Evolutionary conservation across 1,284 basidiomycete genomes (phyloP), one percentile per base, ranked within the genome.

Genomic region (Cryptococcus sp.): DNA sequence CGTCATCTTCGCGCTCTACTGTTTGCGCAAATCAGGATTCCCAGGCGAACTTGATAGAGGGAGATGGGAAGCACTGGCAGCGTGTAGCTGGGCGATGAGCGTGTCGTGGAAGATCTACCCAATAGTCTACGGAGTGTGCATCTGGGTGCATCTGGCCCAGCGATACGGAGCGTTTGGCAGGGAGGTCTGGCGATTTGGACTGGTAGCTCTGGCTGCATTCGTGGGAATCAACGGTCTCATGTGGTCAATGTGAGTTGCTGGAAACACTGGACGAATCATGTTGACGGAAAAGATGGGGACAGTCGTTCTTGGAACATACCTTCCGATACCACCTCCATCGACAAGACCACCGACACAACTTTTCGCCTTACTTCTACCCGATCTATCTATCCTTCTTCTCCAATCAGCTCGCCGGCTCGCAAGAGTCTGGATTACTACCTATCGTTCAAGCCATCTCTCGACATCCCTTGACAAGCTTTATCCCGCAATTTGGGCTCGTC

Each of bases 21-120:
- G 50, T 31, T 47, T 62, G 3, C 48, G 55, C 12, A 11, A 40
- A 14, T 28, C 53, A 18, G n/a, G 19, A 36, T 12, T 23, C 16
- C 6, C 21, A 10, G 36, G 4, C 2, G 12, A 18, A 25, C 3
- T 16, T 11, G 7, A 38, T 16, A 14, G 32, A 39, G 40, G 24
- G 18, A 22, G 31, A 26, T 57, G 56, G 47, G 53, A 64, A 80
- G 76, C 78, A 45, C 52, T 69, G 1, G 80, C 87, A 0, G 91
- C 88, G 0, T 60, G 86, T 0, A 62, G 84, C 40, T 77, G 92
- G 23, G 93, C 89, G 0, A 55, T 90, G 31, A 83, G 86, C 47
- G 83, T 89, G 0, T 89, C 93, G 63, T 92, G 89, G 86, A 97
- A 97, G 74, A 87, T 97, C 49, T 98, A 93, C 65, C 95, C 95